Evolutionary conservation across 257 asterid species (phyloP).

Genomic region (Echites panduratus): DNA sequence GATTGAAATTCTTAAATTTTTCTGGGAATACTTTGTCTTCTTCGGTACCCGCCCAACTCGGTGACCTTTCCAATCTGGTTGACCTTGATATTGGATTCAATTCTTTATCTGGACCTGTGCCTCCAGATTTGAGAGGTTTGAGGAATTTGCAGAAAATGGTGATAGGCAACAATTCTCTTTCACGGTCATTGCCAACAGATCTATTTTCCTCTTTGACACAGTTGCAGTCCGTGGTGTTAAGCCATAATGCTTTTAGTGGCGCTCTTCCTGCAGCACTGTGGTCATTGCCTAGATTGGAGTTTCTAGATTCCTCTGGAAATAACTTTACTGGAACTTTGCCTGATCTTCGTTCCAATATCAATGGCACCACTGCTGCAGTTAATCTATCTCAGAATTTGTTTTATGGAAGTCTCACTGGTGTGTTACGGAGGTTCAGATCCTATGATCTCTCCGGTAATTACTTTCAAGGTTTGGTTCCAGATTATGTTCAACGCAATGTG

Average conservation of each 20-base stretch:
- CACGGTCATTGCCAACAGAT: conserved; percentile 53
- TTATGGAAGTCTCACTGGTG: conserved; percentile 64
- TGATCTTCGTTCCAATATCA: conserved; percentile 28
- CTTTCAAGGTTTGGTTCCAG: conserved; percentile 68
- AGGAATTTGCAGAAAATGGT: conserved; percentile 50
- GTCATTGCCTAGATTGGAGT: conserved; percentile 58
- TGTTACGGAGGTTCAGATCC: conserved; percentile 42
- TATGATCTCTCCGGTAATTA: conserved; percentile 67
- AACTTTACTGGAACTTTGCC: conserved; percentile 72
- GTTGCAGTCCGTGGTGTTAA: conserved; percentile 48
- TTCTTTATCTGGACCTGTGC: conserved; percentile 48
- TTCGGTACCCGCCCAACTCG: conserved; percentile 67
- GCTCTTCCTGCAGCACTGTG: conserved; percentile 51
- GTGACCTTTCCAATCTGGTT: conserved; percentile 57
- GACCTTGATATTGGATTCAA: conserved; percentile 82
- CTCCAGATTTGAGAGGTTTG: conserved; percentile 48
- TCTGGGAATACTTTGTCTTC: conserved; percentile 71
- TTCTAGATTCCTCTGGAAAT: conserved; percentile 66
- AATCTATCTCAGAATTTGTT: conserved; percentile 65
- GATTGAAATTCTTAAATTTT: conserved; percentile 55
- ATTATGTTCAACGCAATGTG: conserved; percentile 40
- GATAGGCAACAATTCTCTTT: conserved; percentile 44
- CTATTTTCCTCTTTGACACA: conserved; percentile 42
- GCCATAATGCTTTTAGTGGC: conserved; percentile 46
- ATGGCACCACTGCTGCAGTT: conserved; percentile 31